These are phyloP conservation scores for Dioscorea cayenensis DNA, from an alignment of 116 monocot species.

Conservation along the genomic window DNA sequence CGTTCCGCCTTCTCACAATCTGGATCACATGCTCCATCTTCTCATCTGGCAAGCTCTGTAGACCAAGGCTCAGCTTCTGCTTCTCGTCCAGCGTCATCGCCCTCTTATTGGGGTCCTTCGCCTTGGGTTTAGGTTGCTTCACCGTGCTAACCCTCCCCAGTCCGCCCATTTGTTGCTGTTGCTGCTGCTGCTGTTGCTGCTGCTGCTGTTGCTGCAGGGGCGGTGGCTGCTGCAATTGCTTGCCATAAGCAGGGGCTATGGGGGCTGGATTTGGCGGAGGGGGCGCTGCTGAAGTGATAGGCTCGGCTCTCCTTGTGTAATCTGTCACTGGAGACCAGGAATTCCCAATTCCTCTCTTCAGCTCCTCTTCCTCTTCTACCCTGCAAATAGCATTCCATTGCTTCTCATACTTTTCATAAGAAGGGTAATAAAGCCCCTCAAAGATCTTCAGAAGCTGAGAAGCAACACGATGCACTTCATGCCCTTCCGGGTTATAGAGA, in stretches of 20 bases:
- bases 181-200: slow-evolving; percentile 15
- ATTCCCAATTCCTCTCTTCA: not conserved
- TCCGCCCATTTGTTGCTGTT: slow-evolving; percentile 2
- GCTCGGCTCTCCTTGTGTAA: not conserved
- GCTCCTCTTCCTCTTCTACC: slow-evolving; percentile 2
- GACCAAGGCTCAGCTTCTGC: slow-evolving; percentile 58
- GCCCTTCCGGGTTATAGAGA: slow-evolving; percentile 68
- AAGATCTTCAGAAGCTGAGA: slow-evolving; percentile 46
- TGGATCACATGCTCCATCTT: slow-evolving; percentile 63
- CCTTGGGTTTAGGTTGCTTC: slow-evolving; percentile 74
- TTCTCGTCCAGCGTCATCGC: slow-evolving; percentile 78
- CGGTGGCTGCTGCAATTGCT: slow-evolving; percentile 2
- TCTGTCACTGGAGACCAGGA: not conserved
- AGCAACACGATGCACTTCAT: slow-evolving; percentile 61
- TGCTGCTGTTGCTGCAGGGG: slow-evolving; percentile 10
- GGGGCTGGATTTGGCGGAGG: slow-evolving; percentile 1
- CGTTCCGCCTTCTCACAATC: slow-evolving; percentile 67
- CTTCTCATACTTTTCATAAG: slow-evolving; percentile 39
- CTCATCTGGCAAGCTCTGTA: slow-evolving; percentile 65
- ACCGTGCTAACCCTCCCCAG: not conserved
- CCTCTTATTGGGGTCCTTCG: slow-evolving; percentile 64
- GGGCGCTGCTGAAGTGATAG: not conserved
- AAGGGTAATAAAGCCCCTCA: slow-evolving; percentile 42
- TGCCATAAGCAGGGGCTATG: slow-evolving; percentile 1
- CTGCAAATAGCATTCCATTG: slow-evolving; percentile 19